These are phyloP conservation scores for Epicoccum nigrum DNA, from an alignment of 2,329 filamentous ascomycete species.

Conservation along the genomic window DNA sequence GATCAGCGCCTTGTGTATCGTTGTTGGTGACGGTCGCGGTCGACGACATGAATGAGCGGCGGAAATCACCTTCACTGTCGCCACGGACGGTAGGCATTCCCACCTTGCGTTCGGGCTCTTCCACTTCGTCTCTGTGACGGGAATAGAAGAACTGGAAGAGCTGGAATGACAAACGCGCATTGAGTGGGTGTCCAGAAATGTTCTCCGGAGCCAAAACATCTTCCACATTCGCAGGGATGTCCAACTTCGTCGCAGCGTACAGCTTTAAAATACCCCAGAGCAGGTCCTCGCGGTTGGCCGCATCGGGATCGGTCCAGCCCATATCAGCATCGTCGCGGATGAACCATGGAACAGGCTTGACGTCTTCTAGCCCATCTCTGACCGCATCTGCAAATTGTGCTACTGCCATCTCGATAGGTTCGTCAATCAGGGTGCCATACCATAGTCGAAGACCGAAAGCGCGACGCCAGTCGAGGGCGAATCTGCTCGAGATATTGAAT, in stretches of 20 bases:
- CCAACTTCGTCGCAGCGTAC: slow-evolving; percentile 66
- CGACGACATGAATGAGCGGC: slow-evolving; percentile 39
- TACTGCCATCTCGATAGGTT: slow-evolving; percentile 75
- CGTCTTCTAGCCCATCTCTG: slow-evolving; percentile 68
- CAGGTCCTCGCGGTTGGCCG: slow-evolving; percentile 71
- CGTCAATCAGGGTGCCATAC: slow-evolving; percentile 75
- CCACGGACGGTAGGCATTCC: slow-evolving; percentile 39
- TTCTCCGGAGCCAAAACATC: slow-evolving; percentile 77
- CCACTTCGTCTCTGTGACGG: slow-evolving; percentile 33
- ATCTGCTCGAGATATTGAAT: slow-evolving; percentile 83
- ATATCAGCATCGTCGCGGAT: slow-evolving; percentile 63
- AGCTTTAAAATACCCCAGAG: slow-evolving; percentile 87
- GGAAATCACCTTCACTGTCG: slow-evolving; percentile 21
- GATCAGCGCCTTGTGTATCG: slow-evolving; percentile 60
- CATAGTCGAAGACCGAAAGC: slow-evolving; percentile 90
- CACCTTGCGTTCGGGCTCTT: slow-evolving; percentile 37
- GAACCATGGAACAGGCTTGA: slow-evolving; percentile 75
- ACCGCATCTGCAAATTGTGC: slow-evolving; percentile 76
- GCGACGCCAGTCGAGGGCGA: slow-evolving; percentile 90
- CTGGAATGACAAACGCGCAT: slow-evolving; percentile 83
- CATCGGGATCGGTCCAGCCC: slow-evolving; percentile 66
- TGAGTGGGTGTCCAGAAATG: slow-evolving; percentile 74
- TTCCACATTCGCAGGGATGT: slow-evolving; percentile 60
- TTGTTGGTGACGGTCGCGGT: slow-evolving; percentile 31
- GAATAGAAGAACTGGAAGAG: slow-evolving; percentile 65